A percentile compares a stretch with the other conserved stretches of the same genome.
Conservation (phyloP, 352 stramenopile species). For the Globisporangium takayamanum region DNA sequence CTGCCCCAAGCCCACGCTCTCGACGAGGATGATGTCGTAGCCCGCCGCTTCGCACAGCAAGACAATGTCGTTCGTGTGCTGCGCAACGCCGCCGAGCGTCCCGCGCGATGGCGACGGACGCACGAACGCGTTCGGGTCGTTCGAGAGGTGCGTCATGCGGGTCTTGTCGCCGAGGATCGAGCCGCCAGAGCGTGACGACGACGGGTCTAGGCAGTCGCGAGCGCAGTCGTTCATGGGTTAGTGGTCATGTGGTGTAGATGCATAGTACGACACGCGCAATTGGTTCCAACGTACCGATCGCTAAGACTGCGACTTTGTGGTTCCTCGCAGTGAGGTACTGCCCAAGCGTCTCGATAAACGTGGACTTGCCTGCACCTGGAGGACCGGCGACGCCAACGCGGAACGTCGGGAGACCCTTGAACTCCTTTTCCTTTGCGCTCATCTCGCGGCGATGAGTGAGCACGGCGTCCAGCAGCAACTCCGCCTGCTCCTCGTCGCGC, state of each 20-base stretch:
- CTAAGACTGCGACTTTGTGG: slow-evolving; percentile 92
- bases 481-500: slow-evolving; percentile 71
- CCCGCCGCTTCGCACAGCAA: slow-evolving; percentile 91
- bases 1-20: slow-evolving; percentile 97
- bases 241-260: no score
- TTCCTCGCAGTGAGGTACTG: slow-evolving; percentile 73
- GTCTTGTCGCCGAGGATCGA: slow-evolving; percentile 99
- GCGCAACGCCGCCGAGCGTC: slow-evolving; percentile 64
- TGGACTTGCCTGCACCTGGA: slow-evolving; percentile 95
- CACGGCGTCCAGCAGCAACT: slow-evolving; percentile 83
- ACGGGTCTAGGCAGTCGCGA: slow-evolving; percentile 74
- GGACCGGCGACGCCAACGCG: slow-evolving; percentile 89
- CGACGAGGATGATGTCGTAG: slow-evolving; percentile 95
- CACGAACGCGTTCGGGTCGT: slow-evolving; percentile 90
- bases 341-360: slow-evolving; percentile 96
- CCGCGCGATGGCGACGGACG: slow-evolving; percentile 88
- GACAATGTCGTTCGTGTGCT: slow-evolving; percentile 90
- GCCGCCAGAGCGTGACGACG: slow-evolving; percentile 91
- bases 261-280: no score
- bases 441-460: slow-evolving; percentile 49
- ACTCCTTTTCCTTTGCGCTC: slow-evolving; percentile 20
- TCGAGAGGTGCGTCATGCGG: slow-evolving; percentile 93
- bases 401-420: slow-evolving; percentile 46
- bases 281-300: slow-evolving; percentile 49
- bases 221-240: background rate